Evolutionary conservation across 805 yeast genomes (phyloP).

Genomic region (Starmerella potacharoeniae): DNA sequence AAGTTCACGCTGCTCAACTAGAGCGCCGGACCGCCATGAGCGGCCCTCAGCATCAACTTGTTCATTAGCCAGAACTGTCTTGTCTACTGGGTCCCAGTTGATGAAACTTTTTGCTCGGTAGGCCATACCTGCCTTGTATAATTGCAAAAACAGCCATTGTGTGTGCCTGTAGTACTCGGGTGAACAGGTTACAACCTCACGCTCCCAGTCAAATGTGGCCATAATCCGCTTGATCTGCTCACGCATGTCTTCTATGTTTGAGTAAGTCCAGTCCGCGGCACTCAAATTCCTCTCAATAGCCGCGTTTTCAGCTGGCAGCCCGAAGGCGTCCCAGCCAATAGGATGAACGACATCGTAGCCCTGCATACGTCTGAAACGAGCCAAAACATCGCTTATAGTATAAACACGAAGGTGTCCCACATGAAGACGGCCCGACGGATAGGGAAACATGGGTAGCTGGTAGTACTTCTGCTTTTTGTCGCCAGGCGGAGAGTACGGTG

Average conservation of each 20-base stretch:
- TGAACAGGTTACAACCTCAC: constrained; percentile 74
- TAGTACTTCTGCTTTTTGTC: constrained; percentile 37
- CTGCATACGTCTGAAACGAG: constrained; percentile 63
- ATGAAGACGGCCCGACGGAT: constrained; percentile 87
- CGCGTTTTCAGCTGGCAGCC: constrained; percentile 96
- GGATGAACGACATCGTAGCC: constrained; percentile 82
- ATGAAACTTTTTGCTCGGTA: constrained; percentile 79
- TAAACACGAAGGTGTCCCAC: constrained; percentile 92
- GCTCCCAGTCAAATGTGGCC: constrained; percentile 87
- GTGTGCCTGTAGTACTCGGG: constrained; percentile 90
- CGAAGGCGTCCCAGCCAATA: constrained; percentile 99
- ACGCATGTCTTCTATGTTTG: constrained; percentile 78
- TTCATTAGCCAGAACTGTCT: constrained; percentile 90
- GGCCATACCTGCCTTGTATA: constrained; percentile 69
- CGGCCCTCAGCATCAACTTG: constrained; percentile 86
- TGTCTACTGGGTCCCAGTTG: constrained; percentile 96
- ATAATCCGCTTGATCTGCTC: constrained; percentile 66
- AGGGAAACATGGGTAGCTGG: constrained; percentile 83
- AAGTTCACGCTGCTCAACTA: constrained; percentile 68
- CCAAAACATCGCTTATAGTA: constrained; percentile 74
- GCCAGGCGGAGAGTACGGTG: not conserved
- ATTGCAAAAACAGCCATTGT: constrained; percentile 66
- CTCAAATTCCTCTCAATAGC: constrained; percentile 75
- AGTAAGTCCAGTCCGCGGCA: constrained; percentile 74
- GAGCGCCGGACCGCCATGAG: constrained; percentile 96